Evolutionary conservation across 139 green algal species (phyloP).

Genomic region (Chlamydomonas schloesseri): DNA sequence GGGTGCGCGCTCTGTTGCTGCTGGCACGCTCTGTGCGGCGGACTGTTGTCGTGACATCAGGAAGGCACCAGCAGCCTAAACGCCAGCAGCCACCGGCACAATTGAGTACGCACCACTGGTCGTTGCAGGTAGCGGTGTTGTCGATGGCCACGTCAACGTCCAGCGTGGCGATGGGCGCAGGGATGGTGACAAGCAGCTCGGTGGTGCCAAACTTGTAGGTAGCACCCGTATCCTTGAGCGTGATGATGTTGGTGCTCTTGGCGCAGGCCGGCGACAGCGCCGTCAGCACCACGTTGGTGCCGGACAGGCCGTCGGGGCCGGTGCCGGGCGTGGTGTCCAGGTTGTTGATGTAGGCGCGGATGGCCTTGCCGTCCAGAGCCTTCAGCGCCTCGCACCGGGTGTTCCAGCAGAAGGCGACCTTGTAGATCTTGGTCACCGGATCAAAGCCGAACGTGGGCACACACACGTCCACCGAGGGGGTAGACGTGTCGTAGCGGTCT

Average conservation of each 20-base stretch:
- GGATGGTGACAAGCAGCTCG: background rate
- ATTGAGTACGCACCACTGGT: constrained; percentile 2
- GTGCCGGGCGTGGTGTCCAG: background rate
- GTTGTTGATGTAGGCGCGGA: background rate
- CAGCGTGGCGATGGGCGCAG: background rate
- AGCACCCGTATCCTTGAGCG: background rate
- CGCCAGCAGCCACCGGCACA: background rate
- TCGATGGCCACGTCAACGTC: constrained; percentile 9
- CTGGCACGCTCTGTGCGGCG: background rate
- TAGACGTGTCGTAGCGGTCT: constrained; percentile 13
- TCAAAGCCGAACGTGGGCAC: constrained; percentile 9
- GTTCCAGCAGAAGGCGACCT: constrained; percentile 39
- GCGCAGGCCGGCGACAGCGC: constrained; percentile 2
- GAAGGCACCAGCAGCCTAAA: background rate
- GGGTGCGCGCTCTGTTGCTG: too few species aligned
- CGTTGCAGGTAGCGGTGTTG: background rate
- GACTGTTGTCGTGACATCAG: background rate
- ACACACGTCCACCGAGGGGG: background rate
- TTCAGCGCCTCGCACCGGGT: background rate
- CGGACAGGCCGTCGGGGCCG: background rate
- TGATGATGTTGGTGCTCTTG: background rate
- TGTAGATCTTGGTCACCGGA: constrained; percentile 26
- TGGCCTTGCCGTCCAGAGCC: background rate
- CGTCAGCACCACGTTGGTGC: background rate
- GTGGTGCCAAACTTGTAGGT: constrained; percentile 1